A percentile compares a stretch with the other conserved stretches of the same genome.
Evolutionary conservation across 108 stramenopile genomes (phyloP).

Genomic region (Fragilariopsis cylindrus): DNA sequence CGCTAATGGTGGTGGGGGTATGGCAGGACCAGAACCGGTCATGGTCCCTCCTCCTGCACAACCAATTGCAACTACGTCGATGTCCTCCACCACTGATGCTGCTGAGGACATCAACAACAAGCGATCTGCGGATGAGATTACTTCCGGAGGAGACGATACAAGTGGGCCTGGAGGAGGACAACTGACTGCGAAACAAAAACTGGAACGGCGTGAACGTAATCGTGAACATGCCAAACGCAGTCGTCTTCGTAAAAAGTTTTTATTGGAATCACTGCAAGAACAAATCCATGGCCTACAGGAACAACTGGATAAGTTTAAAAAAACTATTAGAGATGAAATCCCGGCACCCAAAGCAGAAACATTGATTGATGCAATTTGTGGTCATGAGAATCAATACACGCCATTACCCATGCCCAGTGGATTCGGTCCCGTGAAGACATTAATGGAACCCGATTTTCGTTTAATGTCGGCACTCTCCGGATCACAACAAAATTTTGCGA

Average conservation of each 20-base stretch:
- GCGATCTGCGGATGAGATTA: conserved; percentile 49
- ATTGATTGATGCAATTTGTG: conserved; percentile 44
- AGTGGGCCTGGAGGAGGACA: conserved; percentile 25
- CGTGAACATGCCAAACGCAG: conserved; percentile 95
- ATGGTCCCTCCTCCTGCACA: neutral
- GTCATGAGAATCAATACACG: conserved; percentile 70
- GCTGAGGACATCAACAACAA: conserved; percentile 16
- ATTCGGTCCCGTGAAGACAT: conserved; percentile 90
- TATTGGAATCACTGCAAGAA: conserved; percentile 93
- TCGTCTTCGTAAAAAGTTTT: conserved; percentile 96
- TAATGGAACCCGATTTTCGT: conserved; percentile 91
- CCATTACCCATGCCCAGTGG: conserved; percentile 88
- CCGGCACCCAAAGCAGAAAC: conserved; percentile 55
- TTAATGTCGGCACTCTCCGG: conserved; percentile 83
- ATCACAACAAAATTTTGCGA: conserved; percentile 97
- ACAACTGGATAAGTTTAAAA: conserved; percentile 73
- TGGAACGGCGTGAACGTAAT: conserved; percentile 86
- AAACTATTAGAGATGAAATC: conserved; percentile 61
- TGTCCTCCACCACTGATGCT: conserved; percentile 11
- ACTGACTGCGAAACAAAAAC: conserved; percentile 81
- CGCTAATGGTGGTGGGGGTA: conserved; percentile 1
- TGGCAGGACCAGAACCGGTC: conserved; percentile 7
- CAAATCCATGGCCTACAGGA: conserved; percentile 90
- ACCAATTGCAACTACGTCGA: neutral
- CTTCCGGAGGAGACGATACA: neutral